These are phyloP conservation scores for Diversispora eburnea DNA, from an alignment of 192 early-diverging fungal genomes.

Conservation along the genomic window DNA sequence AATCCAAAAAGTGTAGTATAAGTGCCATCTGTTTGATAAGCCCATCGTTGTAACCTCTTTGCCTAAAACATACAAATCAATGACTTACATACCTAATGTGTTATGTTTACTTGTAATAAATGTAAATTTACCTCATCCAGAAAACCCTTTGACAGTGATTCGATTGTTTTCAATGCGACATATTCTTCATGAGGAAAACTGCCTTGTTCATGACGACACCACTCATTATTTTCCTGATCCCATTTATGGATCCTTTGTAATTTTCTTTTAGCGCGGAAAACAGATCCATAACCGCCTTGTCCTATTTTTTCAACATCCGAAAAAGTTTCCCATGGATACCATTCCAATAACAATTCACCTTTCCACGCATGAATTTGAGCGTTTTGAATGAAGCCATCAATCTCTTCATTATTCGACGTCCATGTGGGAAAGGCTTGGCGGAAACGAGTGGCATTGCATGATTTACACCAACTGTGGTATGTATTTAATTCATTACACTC, in stretches of 20 bases:
- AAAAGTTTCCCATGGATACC: conserved; percentile 5
- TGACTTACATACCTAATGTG: background rate
- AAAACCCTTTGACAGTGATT: conserved; percentile 5
- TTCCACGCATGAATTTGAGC: conserved; percentile 3
- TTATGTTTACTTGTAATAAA: background rate
- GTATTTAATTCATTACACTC: conserved; percentile 10
- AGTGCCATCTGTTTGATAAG: background rate
- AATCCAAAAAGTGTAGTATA: background rate
- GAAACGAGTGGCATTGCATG: conserved; percentile 15
- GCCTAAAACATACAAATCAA: background rate
- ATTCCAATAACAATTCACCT: background rate
- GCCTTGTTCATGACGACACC: background rate
- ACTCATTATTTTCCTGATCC: conserved; percentile 1
- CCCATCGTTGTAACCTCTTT: conserved; percentile 8
- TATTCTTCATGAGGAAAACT: background rate
- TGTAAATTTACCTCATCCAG: conserved; percentile 14
- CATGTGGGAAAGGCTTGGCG: conserved; percentile 1
- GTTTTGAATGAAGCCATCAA: conserved; percentile 14
- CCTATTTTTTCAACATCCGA: conserved; percentile 17
- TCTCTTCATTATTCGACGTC: background rate
- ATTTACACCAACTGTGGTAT: conserved; percentile 1
- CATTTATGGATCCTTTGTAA: background rate
- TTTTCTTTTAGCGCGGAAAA: conserved; percentile 12
- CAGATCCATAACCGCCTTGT: conserved; percentile 15
- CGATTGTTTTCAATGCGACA: conserved; percentile 23